Evolutionary conservation across 495 filamentous ascomycete genomes (phyloP).

Genomic region (Xylaria telfairii): DNA sequence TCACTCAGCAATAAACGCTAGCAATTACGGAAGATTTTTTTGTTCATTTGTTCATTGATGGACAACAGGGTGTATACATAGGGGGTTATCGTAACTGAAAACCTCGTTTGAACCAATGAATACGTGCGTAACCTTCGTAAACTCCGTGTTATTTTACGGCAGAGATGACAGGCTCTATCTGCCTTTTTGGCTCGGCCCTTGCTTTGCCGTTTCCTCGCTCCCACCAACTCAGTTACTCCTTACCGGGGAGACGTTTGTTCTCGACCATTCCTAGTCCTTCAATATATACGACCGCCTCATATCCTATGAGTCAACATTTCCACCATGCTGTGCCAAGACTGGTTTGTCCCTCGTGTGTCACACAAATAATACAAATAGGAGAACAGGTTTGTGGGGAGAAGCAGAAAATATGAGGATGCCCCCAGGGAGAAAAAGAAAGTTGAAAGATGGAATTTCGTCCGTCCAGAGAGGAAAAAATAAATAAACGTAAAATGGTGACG

Average conservation of each 20-base stretch:
- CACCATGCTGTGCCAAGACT: conserved; percentile 28
- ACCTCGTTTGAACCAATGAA: conserved; percentile 36
- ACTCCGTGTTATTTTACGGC: conserved; percentile 31
- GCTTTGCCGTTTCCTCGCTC: conserved; percentile 13
- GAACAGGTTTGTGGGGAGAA: conserved; percentile 30
- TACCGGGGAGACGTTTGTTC: neutral
- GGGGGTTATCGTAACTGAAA: conserved; percentile 6
- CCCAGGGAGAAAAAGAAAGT: conserved; percentile 28
- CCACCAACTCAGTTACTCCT: neutral
- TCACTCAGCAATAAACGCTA: neutral
- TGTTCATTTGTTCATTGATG: conserved; percentile 37
- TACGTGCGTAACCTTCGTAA: conserved; percentile 41
- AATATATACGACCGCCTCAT: conserved; percentile 26
- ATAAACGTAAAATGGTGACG: conserved; percentile 34
- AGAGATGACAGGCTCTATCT: conserved; percentile 10
- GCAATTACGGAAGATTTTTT: neutral
- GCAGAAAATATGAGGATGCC: conserved; percentile 6
- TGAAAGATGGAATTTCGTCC: conserved; percentile 38
- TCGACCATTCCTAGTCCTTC: conserved; percentile 12
- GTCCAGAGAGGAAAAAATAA: conserved; percentile 40
- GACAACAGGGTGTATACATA: conserved; percentile 29
- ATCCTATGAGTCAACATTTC: conserved; percentile 21
- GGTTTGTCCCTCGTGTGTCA: conserved; percentile 22
- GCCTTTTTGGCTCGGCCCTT: conserved; percentile 14
- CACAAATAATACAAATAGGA: conserved; percentile 29